Evolutionary conservation across 2,329 filamentous ascomycete genomes (phyloP).

Genomic region (Colletotrichum euphorbiae): DNA sequence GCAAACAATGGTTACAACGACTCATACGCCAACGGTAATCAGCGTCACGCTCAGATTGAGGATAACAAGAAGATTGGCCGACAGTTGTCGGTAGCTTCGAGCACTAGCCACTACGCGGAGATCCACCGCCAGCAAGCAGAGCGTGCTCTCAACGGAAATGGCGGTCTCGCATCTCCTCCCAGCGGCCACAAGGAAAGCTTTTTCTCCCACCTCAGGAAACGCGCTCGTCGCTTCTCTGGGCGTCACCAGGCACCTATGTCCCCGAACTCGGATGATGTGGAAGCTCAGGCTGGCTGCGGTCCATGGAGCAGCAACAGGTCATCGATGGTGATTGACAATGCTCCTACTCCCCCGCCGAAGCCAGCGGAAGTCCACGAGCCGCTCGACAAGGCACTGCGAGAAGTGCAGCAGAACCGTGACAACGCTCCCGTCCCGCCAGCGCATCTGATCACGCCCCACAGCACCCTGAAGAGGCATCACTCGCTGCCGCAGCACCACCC

Average conservation of each 20-base stretch:
- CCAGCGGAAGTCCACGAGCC: constrained; percentile 68
- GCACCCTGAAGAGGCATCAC: constrained; percentile 72
- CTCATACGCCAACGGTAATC: constrained; percentile 49
- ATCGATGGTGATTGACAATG: constrained; percentile 80
- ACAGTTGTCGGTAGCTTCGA: constrained; percentile 91
- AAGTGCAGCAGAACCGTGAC: constrained; percentile 64
- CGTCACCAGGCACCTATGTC: constrained; percentile 86
- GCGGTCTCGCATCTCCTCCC: constrained; percentile 79
- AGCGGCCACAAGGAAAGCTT: constrained; percentile 93
- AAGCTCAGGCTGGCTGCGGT: constrained; percentile 91
- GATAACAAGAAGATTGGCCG: constrained; percentile 93
- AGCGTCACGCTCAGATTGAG: constrained; percentile 50
- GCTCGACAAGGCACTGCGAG: constrained; percentile 68
- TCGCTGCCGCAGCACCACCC: constrained; percentile 70
- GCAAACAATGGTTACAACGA: constrained; percentile 73
- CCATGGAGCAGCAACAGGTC: constrained; percentile 90
- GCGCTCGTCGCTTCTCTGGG: constrained; percentile 90
- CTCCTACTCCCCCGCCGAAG: constrained; percentile 62
- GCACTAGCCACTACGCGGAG: constrained; percentile 92
- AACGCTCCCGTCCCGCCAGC: constrained; percentile 63
- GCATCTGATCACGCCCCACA: constrained; percentile 63
- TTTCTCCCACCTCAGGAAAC: constrained; percentile 96
- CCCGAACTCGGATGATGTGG: constrained; percentile 85
- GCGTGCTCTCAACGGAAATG: constrained; percentile 85
- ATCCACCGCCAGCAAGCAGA: constrained; percentile 92